These are phyloP conservation scores for Penicillium cataractarum DNA, from an alignment of 495 filamentous ascomycete genomes.

Conservation along the genomic window DNA sequence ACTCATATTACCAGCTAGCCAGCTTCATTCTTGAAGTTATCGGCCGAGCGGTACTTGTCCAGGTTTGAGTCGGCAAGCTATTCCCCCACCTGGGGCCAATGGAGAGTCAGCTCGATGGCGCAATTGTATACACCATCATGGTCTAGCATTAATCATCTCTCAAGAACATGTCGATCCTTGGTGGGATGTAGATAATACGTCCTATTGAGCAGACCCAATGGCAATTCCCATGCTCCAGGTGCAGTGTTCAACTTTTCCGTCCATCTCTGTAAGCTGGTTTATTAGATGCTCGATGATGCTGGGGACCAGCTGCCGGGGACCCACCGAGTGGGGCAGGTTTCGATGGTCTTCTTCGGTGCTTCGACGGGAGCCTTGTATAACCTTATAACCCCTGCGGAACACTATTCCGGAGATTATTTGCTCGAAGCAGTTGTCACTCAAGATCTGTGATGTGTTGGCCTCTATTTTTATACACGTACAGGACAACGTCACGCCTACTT, in stretches of 20 bases:
- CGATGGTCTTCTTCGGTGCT: not conserved
- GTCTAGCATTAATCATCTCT: constrained; percentile 2
- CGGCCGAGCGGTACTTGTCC: constrained; percentile 33
- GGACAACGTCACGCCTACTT: not conserved
- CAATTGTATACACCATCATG: constrained; percentile 16
- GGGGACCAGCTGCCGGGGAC: not conserved
- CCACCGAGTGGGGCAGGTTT: constrained; percentile 8
- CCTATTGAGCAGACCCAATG: not conserved
- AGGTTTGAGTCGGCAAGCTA: constrained; percentile 34
- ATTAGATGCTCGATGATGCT: not conserved
- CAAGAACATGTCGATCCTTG: not conserved
- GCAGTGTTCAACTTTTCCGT: not conserved
- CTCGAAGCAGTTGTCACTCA: not conserved
- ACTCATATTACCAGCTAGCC: no score
- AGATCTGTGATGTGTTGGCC: not conserved
- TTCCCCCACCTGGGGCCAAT: constrained; percentile 35
- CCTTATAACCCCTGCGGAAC: not conserved
- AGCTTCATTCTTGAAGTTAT: no score
- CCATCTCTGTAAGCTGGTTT: no score
- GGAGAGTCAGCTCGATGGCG: constrained; percentile 36
- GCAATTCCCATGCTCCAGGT: not conserved
- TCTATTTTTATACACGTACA: not conserved
- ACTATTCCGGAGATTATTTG: not conserved
- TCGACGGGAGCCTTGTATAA: not conserved
- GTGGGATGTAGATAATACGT: not conserved